These are phyloP conservation scores for Pseudozyma hubeiensis DNA, from an alignment of 1,284 basidiomycete genomes.

Conservation along the genomic window DNA sequence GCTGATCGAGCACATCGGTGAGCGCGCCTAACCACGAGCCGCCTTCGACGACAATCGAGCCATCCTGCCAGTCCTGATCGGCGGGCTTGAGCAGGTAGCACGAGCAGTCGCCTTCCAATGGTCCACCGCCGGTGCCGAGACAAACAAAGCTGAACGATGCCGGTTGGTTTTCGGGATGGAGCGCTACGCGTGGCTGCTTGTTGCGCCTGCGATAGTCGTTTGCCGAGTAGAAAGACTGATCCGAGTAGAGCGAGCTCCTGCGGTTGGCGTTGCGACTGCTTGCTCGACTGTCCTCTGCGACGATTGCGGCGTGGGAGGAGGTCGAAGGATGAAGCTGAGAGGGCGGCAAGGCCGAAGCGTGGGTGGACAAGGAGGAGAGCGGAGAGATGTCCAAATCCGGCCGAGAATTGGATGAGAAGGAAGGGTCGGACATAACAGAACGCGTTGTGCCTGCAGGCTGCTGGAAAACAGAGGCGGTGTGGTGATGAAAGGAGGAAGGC, in stretches of 20 bases:
- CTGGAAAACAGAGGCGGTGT: neutral
- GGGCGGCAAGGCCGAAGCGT: conserved; percentile 8
- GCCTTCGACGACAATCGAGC: conserved; percentile 68
- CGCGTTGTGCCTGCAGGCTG: neutral
- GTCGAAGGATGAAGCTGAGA: conserved; percentile 2
- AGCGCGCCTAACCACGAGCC: conserved; percentile 67
- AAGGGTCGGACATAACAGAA: conserved; percentile 2
- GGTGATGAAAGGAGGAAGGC: neutral
- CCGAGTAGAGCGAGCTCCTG: conserved; percentile 29
- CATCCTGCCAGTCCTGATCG: conserved; percentile 62
- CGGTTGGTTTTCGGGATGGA: conserved; percentile 42
- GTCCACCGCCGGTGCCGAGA: conserved; percentile 70
- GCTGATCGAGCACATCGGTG: conserved; percentile 55
- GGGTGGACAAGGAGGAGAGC: neutral
- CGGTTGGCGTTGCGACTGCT: conserved; percentile 19
- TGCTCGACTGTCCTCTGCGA: neutral
- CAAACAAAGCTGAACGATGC: conserved; percentile 64
- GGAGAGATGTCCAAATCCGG: neutral
- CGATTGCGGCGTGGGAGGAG: neutral
- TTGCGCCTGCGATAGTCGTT: conserved; percentile 40
- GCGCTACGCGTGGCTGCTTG: conserved; percentile 37
- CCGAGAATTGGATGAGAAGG: neutral
- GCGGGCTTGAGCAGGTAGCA: conserved; percentile 69
- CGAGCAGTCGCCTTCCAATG: conserved; percentile 69
- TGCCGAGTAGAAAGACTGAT: conserved; percentile 46